Percentiles rank a stretch among this genome's conserved stretches.
These are phyloP conservation scores for Triticum timopheevii DNA, from an alignment of 176 grass and related monocot species.

Conservation along the genomic window DNA sequence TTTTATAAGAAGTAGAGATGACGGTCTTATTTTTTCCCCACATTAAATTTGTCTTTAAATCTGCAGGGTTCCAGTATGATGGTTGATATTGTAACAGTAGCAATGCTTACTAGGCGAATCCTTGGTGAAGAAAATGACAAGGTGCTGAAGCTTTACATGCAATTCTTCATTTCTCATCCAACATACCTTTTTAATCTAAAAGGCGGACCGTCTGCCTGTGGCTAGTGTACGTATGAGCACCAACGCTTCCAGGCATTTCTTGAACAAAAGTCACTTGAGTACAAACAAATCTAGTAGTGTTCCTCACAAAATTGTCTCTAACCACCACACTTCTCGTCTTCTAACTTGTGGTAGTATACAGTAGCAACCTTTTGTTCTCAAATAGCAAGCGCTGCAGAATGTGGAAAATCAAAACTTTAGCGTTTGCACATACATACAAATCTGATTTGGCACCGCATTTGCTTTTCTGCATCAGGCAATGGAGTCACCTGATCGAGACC, in stretches of 20 bases:
- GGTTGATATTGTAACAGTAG: slow-evolving; percentile 78
- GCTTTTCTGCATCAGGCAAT: slow-evolving; percentile 50
- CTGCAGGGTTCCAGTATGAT: slow-evolving; percentile 74
- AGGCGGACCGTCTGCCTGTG: neutral
- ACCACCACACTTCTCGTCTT: neutral
- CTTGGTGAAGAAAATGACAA: slow-evolving; percentile 94
- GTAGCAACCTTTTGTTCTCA: slow-evolving; percentile 19
- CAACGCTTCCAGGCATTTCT: neutral
- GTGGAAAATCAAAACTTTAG: neutral
- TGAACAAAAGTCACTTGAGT: neutral
- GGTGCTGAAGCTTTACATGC: slow-evolving; percentile 34
- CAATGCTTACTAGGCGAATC: slow-evolving; percentile 75
- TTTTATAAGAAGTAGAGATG: too few species aligned
- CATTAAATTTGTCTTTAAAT: slow-evolving; percentile 18
- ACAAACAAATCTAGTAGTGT: neutral
- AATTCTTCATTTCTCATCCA: slow-evolving; percentile 19
- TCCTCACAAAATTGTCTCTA: slow-evolving; percentile 9
- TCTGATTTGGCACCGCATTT: slow-evolving; percentile 15
- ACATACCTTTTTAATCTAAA: neutral
- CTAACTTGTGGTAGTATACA: slow-evolving; percentile 21
- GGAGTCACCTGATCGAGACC: slow-evolving; percentile 71
- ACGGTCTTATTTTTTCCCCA: neutral
- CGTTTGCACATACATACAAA: slow-evolving; percentile 23
- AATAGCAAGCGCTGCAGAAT: neutral
- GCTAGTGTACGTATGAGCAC: neutral